Evolutionary conservation across 73 alveolate species (phyloP), one percentile per base, ranked within the genome.

Genomic region (Paramecium sexaurelia): DNA sequence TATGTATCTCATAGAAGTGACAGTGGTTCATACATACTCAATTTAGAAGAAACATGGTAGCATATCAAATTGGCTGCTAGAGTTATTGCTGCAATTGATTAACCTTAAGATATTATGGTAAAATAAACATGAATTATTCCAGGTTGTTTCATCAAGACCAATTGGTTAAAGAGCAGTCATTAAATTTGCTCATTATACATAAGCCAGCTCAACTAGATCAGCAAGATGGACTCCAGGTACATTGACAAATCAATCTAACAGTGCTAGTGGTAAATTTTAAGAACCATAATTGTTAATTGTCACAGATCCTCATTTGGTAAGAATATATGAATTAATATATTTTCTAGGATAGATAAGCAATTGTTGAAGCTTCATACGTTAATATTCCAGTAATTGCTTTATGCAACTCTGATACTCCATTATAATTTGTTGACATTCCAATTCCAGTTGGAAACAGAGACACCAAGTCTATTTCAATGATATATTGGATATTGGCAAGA

Each of bases 201-300:
- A 93, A 67, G 95, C 97, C 91, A 96, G 93, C 90, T 88, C 96
- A 71, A 75, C 90, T 55, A 91, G 94, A 92, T 96, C 99, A 11
- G 96, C 97, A 29, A 95, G 98, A 93, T 98, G 99, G 99, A 93
- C 98, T 55, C 98, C 99, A 55, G 99, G 99, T 83, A 94, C 96
- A 17, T 92, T 95, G 87, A 95, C 98, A 92, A 95, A 95, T 84
- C 94, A 95, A 83, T 69, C 85, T 35, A 32, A 69, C 33, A 22
- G 55, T 51, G 26, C 75, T 36, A 37, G 91, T 55, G 75, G 75
- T 37, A 97, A 96, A 92, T 97, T 95, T 95, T 55, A 94, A 56
- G 99, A 97, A 95, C 99, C 99, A 56, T 93, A 97, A 96, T 96
- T 97, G 57, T 93, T 97, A 57, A 96, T 97, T 92, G 99, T 97